Conservation (phyloP, 352 stramenopile genomes). For the Pythium sp. region DNA sequence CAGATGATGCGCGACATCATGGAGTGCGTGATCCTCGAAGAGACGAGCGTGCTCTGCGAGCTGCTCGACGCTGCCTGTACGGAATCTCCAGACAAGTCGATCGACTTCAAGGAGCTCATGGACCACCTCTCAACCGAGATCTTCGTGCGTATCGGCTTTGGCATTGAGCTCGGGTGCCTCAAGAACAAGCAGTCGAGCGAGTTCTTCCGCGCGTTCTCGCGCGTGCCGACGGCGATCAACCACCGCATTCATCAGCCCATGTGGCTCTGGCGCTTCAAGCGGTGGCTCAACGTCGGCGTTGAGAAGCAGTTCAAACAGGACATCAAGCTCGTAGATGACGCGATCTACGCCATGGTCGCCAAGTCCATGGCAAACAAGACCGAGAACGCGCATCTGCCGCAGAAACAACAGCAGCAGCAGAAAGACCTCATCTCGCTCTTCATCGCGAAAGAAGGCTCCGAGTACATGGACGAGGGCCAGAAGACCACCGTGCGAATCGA, state of each 20-base stretch:
- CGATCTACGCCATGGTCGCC: slow-evolving; percentile 44
- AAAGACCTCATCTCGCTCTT: slow-evolving; percentile 44
- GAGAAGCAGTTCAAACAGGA: slow-evolving; percentile 36
- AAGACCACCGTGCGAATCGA: slow-evolving; percentile 12
- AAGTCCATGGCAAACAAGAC: slow-evolving; percentile 33
- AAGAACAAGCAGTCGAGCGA: slow-evolving; percentile 25
- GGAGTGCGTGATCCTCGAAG: slow-evolving; percentile 33
- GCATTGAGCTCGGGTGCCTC: slow-evolving; percentile 40
- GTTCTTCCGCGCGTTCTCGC: slow-evolving; percentile 34
- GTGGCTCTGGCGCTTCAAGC: slow-evolving; percentile 41
- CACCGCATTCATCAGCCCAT: slow-evolving; percentile 46
- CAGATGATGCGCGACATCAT: slow-evolving; percentile 55
- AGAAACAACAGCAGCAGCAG: slow-evolving; percentile 6
- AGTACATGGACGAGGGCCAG: slow-evolving; percentile 22
- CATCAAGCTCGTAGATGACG: slow-evolving; percentile 32
- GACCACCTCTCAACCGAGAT: slow-evolving; percentile 57
- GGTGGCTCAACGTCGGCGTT: slow-evolving; percentile 22
- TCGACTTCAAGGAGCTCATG: slow-evolving; percentile 45
- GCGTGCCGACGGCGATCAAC: slow-evolving; percentile 22
- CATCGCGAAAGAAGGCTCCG: slow-evolving; percentile 33
- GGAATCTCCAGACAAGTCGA: slow-evolving; percentile 1
- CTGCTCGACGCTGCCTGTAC: slow-evolving; percentile 17
- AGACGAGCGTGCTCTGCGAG: slow-evolving; percentile 32
- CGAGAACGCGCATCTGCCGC: neutral
- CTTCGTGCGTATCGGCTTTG: slow-evolving; percentile 72